Percentiles rank a stretch among this genome's conserved stretches.
phyloP scores from a whole-genome alignment of 2,329 filamentous ascomycete species.

The Teratosphaeria viscida region DNA sequence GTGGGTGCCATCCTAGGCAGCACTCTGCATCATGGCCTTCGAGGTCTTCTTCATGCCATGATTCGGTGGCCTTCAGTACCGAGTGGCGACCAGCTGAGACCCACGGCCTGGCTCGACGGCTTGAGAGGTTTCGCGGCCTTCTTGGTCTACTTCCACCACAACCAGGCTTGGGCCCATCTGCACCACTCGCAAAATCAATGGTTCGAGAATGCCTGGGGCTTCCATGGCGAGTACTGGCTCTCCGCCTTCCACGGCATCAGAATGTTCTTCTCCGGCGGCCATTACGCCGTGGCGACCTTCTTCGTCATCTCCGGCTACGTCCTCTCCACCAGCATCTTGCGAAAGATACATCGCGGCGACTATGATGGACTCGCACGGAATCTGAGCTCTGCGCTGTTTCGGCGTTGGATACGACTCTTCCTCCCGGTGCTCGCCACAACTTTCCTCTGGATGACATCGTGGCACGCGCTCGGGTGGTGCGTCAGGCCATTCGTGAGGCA shows the following conservation, averaged over 20 bases:
- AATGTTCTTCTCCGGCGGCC: conserved; percentile 49
- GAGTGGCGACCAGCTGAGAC: conserved; percentile 3
- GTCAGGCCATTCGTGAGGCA: conserved; percentile 28
- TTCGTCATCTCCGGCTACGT: conserved; percentile 45
- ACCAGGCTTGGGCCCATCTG: conserved; percentile 47
- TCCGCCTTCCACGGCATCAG: conserved; percentile 47
- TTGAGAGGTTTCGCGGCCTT: conserved; percentile 56
- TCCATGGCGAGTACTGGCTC: conserved; percentile 39
- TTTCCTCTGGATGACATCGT: conserved; percentile 41
- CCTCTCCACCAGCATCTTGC: conserved; percentile 32
- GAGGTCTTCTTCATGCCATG: conserved; percentile 1
- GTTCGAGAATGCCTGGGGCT: conserved; percentile 29
- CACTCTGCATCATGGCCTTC: background rate
- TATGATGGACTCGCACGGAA: conserved; percentile 34
- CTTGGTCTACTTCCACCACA: conserved; percentile 53
- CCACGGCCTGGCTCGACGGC: conserved; percentile 53
- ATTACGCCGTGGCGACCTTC: conserved; percentile 46
- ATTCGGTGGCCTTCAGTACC: background rate
- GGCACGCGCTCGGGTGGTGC: conserved; percentile 43
- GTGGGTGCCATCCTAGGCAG: background rate
- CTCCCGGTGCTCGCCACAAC: conserved; percentile 45
- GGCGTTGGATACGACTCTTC: conserved; percentile 39
- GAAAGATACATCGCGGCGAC: conserved; percentile 16
- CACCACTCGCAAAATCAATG: conserved; percentile 31
- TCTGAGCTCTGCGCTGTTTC: conserved; percentile 38